Conservation (phyloP, 2,329 filamentous ascomycete genomes). For the Phialophora verrucosa region DNA sequence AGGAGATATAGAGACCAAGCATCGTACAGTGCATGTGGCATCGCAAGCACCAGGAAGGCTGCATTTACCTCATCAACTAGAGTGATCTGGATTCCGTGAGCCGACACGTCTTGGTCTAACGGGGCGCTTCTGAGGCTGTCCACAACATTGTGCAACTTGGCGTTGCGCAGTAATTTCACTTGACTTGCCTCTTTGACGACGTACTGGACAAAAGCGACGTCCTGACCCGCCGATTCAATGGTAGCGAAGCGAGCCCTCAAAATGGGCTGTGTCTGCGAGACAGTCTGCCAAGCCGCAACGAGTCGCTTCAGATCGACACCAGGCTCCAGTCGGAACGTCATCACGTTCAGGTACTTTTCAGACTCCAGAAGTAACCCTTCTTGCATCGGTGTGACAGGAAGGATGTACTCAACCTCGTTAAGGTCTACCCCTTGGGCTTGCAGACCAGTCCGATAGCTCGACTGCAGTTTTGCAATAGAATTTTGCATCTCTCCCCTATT, state of each 20-base stretch:
- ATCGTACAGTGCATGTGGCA: constrained; percentile 88
- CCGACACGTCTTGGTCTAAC: constrained; percentile 5
- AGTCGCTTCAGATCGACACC: constrained; percentile 64
- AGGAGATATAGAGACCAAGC: constrained; percentile 80
- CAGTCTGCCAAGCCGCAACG: constrained; percentile 64
- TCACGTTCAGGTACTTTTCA: constrained; percentile 82
- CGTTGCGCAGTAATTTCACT: constrained; percentile 16
- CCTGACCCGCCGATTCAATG: constrained; percentile 46
- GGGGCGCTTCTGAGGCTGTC: constrained; percentile 35
- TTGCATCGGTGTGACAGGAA: constrained; percentile 82
- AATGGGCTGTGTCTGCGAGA: constrained; percentile 69
- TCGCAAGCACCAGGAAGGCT: constrained; percentile 66
- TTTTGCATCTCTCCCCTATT: constrained; percentile 21
- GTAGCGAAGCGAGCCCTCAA: constrained; percentile 75
- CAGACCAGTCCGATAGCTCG: constrained; percentile 50
- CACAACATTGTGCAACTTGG: constrained; percentile 19
- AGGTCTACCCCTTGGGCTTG: constrained; percentile 46
- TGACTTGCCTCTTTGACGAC: constrained; percentile 11
- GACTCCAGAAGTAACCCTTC: constrained; percentile 76
- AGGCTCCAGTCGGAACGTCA: constrained; percentile 68
- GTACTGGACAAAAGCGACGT: constrained; percentile 27
- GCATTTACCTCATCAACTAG: constrained; percentile 43
- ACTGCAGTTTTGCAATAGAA: constrained; percentile 36
- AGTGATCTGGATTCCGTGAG: constrained; percentile 42
- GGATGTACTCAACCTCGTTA: constrained; percentile 60